phyloP scores from a whole-genome alignment of 2,329 filamentous ascomycete species.

The Calonectria multiphialidica region DNA sequence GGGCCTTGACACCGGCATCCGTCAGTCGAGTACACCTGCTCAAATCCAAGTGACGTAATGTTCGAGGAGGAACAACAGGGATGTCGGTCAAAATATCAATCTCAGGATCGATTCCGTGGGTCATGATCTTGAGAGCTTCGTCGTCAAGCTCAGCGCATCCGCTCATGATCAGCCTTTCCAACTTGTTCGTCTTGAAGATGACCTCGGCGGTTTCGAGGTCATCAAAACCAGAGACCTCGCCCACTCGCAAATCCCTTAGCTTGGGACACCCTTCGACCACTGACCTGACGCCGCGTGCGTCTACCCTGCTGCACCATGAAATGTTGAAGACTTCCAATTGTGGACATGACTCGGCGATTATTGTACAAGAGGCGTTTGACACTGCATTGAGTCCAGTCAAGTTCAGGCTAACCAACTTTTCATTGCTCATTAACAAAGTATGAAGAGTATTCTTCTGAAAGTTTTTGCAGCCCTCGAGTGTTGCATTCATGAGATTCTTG shows the following conservation, averaged over 20 bases:
- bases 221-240: conserved; percentile 85
- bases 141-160: conserved; percentile 86
- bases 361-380: conserved; percentile 87
- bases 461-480: conserved; percentile 89
- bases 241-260: conserved; percentile 83
- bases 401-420: conserved; percentile 84
- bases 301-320: conserved; percentile 92
- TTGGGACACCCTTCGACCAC: conserved; percentile 80
- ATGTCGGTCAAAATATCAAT: conserved; percentile 84
- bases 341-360: conserved; percentile 84
- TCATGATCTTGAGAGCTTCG: conserved; percentile 76
- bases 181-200: conserved; percentile 83
- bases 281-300: conserved; percentile 79
- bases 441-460: conserved; percentile 83
- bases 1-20: conserved; percentile 74
- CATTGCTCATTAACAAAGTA: conserved; percentile 80
- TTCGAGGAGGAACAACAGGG: conserved; percentile 81
- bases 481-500: conserved; percentile 87
- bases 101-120: conserved; percentile 81
- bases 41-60: conserved; percentile 86
- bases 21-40: conserved; percentile 83
- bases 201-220: conserved; percentile 77
- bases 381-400: conserved; percentile 84
- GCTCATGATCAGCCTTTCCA: conserved; percentile 85
- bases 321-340: conserved; percentile 88